phyloP scores from a whole-genome alignment of 306 rosid species.

The Vicia sativa region DNA sequence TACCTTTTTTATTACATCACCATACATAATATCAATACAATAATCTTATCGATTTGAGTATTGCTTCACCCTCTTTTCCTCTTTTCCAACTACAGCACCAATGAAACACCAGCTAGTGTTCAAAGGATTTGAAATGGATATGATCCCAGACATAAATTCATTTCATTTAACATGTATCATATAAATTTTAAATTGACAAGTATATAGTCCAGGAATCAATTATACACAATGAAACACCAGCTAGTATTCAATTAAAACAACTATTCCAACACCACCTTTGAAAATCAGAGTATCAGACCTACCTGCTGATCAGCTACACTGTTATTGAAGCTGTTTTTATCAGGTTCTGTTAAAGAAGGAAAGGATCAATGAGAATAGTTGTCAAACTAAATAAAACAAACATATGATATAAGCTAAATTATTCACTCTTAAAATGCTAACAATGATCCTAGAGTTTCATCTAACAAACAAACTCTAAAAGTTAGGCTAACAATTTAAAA shows the following conservation, averaged over 20 bases:
- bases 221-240: conserved; percentile 16
- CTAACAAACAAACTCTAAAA: conserved; percentile 22
- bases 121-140: too few species aligned
- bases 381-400: conserved; percentile 28
- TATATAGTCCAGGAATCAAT: conserved; percentile 26
- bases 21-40: background rate
- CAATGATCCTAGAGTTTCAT: conserved; percentile 16
- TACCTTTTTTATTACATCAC: background rate
- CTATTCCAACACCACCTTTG: conserved; percentile 8
- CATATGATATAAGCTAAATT: conserved; percentile 5
- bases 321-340: conserved; percentile 89
- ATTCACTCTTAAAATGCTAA: conserved; percentile 18
- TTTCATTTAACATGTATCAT: conserved; percentile 12
- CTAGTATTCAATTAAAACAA: conserved; percentile 10
- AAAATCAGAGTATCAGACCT: conserved; percentile 35
- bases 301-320: conserved; percentile 98
- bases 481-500: background rate
- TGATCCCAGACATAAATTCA: conserved; percentile 11
- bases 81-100: background rate
- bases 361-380: conserved; percentile 40
- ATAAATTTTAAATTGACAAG: background rate
- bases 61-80: conserved; percentile 5
- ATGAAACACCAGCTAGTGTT: too few species aligned
- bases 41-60: background rate
- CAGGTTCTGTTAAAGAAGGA: conserved; percentile 57